Conservation (phyloP, 345 rosid genomes). For the Corymbia maculata region DNA sequence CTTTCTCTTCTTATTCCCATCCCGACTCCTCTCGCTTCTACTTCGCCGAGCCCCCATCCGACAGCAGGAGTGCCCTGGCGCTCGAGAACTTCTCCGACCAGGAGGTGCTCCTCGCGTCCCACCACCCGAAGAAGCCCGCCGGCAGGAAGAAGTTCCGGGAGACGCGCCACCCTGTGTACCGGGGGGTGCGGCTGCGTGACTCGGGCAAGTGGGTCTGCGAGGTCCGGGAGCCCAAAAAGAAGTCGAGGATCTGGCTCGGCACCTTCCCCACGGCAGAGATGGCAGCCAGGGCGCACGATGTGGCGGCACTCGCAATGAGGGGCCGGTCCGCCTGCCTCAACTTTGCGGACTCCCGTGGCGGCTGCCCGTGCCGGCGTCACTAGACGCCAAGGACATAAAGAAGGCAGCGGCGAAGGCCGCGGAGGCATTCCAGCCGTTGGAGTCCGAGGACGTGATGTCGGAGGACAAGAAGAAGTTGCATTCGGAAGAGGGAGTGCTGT, state of each 20-base stretch:
- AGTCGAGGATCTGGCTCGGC: conserved; percentile 84
- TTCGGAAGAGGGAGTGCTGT: conserved; percentile 12
- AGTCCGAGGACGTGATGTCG: not conserved
- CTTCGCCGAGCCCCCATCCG: conserved; percentile 6
- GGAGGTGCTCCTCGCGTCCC: conserved; percentile 51
- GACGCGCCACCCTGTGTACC: conserved; percentile 80
- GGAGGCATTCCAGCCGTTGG: conserved; percentile 20
- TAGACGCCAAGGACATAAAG: conserved; percentile 56
- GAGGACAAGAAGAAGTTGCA: conserved; percentile 35
- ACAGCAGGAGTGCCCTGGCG: not conserved
- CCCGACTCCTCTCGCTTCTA: not conserved
- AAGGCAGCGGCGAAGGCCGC: conserved; percentile 70
- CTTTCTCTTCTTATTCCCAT: conserved; percentile 5
- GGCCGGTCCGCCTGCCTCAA: conserved; percentile 78
- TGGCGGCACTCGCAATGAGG: conserved; percentile 64
- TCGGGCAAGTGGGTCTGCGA: conserved; percentile 91
- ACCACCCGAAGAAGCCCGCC: conserved; percentile 62
- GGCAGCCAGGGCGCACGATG: conserved; percentile 94
- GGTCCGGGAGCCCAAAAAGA: conserved; percentile 76
- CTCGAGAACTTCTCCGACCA: conserved; percentile 31
- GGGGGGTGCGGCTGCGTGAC: conserved; percentile 54
- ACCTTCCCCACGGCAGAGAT: conserved; percentile 66
- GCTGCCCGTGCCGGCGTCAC: conserved; percentile 54
- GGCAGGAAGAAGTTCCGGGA: conserved; percentile 84
- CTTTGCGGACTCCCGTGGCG: conserved; percentile 83